Evolutionary conservation across 2,329 filamentous ascomycete species (phyloP).

Genomic region (Botrytis squamosa): DNA sequence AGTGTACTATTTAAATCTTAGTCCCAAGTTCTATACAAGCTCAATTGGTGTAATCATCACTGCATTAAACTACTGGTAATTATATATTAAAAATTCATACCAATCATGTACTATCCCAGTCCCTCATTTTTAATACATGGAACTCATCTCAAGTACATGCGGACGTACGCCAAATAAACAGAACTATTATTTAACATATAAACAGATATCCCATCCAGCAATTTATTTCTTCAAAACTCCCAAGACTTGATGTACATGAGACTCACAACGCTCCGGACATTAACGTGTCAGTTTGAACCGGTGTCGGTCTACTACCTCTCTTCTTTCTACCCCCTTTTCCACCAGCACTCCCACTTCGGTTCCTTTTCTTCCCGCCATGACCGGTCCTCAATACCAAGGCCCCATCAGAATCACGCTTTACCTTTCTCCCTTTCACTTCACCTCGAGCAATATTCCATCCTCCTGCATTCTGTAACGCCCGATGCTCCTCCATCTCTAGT

Average conservation of each 20-base stretch:
- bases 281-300: neutral
- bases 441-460: neutral
- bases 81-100: neutral
- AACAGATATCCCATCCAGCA: neutral
- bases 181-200: neutral
- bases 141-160: neutral
- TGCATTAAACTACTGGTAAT: neutral
- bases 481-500: neutral
- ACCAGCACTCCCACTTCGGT: neutral
- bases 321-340: neutral
- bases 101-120: neutral
- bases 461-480: neutral
- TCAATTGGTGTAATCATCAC: neutral
- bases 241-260: neutral
- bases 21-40: neutral
- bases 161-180: neutral
- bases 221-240: neutral
- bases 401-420: neutral
- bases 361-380: neutral
- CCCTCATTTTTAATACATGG: neutral
- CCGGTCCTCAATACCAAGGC: neutral
- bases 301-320: neutral
- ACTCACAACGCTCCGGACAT: slow-evolving; percentile 7
- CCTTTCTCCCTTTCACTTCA: no score
- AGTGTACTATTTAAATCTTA: neutral